Evolutionary conservation across 2,329 filamentous ascomycete genomes (phyloP), one percentile per base, ranked within the genome.

Genomic region (Penicillium expansum): DNA sequence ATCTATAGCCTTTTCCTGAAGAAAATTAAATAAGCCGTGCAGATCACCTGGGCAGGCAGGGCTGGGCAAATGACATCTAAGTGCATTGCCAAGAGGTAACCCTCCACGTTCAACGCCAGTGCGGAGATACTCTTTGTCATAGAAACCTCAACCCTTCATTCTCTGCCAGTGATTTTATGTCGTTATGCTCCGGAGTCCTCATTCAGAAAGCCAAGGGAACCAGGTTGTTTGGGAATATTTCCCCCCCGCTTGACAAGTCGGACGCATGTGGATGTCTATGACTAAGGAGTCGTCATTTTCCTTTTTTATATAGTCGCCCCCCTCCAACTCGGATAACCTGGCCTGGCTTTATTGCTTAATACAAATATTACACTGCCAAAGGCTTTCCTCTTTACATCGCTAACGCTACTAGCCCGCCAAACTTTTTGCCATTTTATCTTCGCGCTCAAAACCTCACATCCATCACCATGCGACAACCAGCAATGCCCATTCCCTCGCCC

Each of bases 401-500:
- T 27, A 43, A 11, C n/a, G 22, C 16, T 43, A n/a, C 8, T 29
- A 27, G 14, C 22, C 16, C 35, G 7, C 8, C n/a, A 39, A 22
- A 29, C 24, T 18, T 6, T 27, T 20, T 39, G 10, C 11, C 5
- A 20, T 5, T 45, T 39, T 44, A 32, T 49, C 42, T 20, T 50
- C 24, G 29, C 29, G 29, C 33, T 37, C 37, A 47, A 29, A 27
- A n/a, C 6, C 13, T 20, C 42, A 50, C 33, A 54, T 42, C 43
- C 51, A 48, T 38, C 60, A 58, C 39, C 39, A 66, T 67, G 62
- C 59, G 54, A 60, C 60, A 64, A 62, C 59, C 62, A 61, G 62
- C 58, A 48, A 70, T 70, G 65, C 75, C 71, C 9, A 68, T 74
- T 55, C 75, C 75, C 60, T 91, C 87, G n/a, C 90, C 91, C 9